Conservation (phyloP, 805 yeast genomes). For the Debaryomyces tyrocola region DNA sequence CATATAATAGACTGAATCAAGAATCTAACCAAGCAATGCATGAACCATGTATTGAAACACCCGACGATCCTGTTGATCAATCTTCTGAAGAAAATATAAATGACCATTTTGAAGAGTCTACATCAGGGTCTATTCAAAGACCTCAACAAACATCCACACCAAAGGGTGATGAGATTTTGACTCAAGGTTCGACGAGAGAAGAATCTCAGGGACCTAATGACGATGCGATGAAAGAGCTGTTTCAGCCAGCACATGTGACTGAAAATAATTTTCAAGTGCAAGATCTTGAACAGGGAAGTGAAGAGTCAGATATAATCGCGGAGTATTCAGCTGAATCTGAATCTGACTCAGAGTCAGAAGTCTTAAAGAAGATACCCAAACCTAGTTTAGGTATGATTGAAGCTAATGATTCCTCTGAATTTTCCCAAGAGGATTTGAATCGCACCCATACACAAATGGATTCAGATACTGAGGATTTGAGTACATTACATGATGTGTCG, state of each 20-base stretch:
- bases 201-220: no score
- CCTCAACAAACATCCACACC: no score
- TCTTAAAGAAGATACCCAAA: neutral
- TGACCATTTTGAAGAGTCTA: no score
- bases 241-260: neutral
- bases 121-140: no score
- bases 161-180: no score
- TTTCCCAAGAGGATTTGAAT: neutral
- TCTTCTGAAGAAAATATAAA: no score
- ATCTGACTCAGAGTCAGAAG: neutral
- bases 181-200: no score
- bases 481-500: neutral
- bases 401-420: neutral
- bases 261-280: neutral
- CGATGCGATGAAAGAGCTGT: no score
- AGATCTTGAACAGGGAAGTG: neutral
- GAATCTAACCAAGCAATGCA: no score
- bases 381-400: neutral
- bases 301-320: neutral
- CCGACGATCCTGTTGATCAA: no score
- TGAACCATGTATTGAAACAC: no score
- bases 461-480: neutral
- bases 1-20: no score
- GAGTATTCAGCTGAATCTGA: neutral
- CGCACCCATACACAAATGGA: neutral